phyloP scores from a whole-genome alignment of 495 filamentous ascomycete species.

The Penicillium flavigenum region DNA sequence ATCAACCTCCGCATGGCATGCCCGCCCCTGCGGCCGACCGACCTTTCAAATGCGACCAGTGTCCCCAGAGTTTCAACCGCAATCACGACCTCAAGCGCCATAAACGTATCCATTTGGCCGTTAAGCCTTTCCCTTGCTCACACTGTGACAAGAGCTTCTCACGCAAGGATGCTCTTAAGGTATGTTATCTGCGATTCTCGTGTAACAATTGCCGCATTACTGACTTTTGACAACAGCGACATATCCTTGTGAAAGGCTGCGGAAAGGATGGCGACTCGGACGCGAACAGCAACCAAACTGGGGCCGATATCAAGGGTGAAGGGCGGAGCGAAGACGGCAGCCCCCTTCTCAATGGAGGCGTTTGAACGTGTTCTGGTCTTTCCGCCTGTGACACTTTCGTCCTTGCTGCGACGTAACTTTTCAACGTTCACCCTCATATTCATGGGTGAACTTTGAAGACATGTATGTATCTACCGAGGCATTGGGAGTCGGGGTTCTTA shows the following conservation, averaged over 20 bases:
- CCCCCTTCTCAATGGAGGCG: conserved; percentile 25
- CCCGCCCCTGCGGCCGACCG: conserved; percentile 65
- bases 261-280: conserved; percentile 52
- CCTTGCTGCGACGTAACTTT: neutral
- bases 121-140: conserved; percentile 91
- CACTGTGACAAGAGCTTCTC: conserved; percentile 98
- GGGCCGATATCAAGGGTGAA: conserved; percentile 22
- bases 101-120: conserved; percentile 88
- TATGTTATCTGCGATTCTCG: conserved; percentile 38
- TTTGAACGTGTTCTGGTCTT: conserved; percentile 11
- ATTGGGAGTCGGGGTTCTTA: conserved; percentile 20
- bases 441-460: conserved; percentile 13
- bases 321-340: conserved; percentile 29
- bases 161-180: conserved; percentile 95
- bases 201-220: neutral
- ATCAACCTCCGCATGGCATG: conserved; percentile 42
- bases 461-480: conserved; percentile 22
- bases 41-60: conserved; percentile 92
- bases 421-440: conserved; percentile 13
- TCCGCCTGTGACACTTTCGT: conserved; percentile 14
- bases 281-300: conserved; percentile 13
- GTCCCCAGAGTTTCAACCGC: conserved; percentile 89
- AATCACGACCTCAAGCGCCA: conserved; percentile 98
- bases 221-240: conserved; percentile 59
- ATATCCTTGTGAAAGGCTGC: conserved; percentile 92